These are phyloP conservation scores for Diaporthe helianthi DNA, from an alignment of 2,329 filamentous ascomycete genomes.

Conservation along the genomic window DNA sequence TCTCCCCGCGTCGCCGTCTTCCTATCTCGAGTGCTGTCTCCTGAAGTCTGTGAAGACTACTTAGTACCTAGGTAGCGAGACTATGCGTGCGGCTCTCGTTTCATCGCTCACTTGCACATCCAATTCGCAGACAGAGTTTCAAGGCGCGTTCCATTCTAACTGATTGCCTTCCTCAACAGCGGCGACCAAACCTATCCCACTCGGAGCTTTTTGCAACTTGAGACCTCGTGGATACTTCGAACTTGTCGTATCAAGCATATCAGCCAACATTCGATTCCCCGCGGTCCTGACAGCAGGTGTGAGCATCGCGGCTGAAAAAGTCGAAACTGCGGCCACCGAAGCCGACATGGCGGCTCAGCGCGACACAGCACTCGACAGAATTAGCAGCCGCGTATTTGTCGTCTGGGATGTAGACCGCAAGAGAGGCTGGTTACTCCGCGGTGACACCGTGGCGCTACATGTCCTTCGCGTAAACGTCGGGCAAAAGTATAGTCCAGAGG, in stretches of 20 bases:
- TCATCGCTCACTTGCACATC: too few relatives aligned
- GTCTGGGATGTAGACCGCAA: background rate
- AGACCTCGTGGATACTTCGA: background rate
- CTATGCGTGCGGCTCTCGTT: too few relatives aligned
- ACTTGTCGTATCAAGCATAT: background rate
- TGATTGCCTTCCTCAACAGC: background rate
- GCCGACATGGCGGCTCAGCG: background rate
- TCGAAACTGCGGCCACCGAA: background rate
- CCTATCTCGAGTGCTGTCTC: too few relatives aligned
- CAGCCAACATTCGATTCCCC: background rate
- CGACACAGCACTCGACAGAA: fast-evolving
- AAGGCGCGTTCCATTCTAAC: background rate
- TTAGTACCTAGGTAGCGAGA: too few relatives aligned
- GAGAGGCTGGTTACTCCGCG: background rate
- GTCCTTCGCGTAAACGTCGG: background rate
- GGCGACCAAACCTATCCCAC: background rate
- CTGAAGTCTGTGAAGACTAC: too few relatives aligned
- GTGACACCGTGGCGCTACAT: background rate
- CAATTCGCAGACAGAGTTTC: too few relatives aligned
- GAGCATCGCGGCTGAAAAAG: background rate
- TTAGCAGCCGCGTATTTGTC: background rate
- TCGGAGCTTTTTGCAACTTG: background rate
- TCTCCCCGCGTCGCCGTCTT: too few relatives aligned
- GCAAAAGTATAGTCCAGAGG: background rate
- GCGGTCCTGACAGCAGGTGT: fast-evolving